Conservation (phyloP, 257 asterid genomes). For the Solanum lycopersicoides region DNA sequence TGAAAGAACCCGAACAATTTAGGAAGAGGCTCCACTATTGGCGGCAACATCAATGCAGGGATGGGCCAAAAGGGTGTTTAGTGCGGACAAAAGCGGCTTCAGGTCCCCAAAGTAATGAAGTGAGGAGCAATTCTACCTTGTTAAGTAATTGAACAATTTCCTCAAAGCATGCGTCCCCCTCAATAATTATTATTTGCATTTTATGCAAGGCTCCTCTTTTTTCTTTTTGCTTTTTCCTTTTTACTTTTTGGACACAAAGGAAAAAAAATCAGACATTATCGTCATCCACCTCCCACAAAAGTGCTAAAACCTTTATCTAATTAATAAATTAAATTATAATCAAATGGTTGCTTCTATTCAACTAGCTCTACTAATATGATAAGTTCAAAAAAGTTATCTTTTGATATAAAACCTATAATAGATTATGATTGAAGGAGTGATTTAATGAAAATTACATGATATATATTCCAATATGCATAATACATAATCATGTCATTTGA, state of each 20-base stretch:
- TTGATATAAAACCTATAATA: neutral
- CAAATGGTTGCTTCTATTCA: neutral
- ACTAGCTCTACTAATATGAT: neutral
- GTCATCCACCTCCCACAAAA: neutral
- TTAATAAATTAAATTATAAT: neutral
- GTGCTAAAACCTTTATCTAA: neutral
- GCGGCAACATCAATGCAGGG: conserved; percentile 26
- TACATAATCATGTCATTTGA: too few relatives aligned
- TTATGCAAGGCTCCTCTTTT: neutral
- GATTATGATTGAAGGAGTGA: neutral
- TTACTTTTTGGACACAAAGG: neutral
- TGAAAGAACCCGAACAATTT: neutral
- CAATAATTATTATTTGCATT: neutral
- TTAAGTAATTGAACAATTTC: neutral
- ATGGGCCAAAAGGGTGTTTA: conserved; percentile 11
- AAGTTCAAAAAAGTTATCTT: neutral
- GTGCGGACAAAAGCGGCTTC: neutral
- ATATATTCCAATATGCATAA: too few relatives aligned
- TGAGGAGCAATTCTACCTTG: neutral
- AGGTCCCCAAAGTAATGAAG: neutral
- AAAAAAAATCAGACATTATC: neutral
- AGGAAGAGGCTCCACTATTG: neutral
- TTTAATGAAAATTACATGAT: neutral
- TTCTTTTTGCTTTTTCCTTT: neutral
- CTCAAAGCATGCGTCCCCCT: neutral